A percentile compares a stretch with the other conserved stretches of the same genome.
These are phyloP conservation scores for Fusarium bactridioides DNA, from an alignment of 2,329 filamentous ascomycete species.

Conservation along the genomic window DNA sequence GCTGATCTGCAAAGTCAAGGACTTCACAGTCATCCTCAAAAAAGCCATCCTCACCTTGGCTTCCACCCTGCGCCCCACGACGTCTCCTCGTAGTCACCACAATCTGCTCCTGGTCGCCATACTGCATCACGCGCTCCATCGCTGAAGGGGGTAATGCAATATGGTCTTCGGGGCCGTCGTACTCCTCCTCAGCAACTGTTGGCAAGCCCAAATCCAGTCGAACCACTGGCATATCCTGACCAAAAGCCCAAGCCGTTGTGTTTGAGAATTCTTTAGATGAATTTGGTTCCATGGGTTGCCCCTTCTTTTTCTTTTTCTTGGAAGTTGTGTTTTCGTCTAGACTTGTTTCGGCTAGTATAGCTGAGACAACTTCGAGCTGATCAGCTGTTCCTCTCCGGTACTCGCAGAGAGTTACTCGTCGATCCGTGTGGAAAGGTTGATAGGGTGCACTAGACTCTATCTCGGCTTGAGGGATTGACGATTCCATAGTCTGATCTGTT, in stretches of 20 bases:
- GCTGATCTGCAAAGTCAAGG: constrained; percentile 82
- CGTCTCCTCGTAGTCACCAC: constrained; percentile 82
- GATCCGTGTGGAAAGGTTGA: constrained; percentile 94
- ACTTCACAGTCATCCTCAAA: constrained; percentile 95
- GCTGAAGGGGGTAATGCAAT: constrained; percentile 68
- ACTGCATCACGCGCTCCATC: constrained; percentile 69
- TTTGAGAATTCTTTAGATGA: constrained; percentile 25
- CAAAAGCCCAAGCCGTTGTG: constrained; percentile 64
- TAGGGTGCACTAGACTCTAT: constrained; percentile 96
- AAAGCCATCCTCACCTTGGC: constrained; percentile 75
- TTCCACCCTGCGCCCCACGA: constrained; percentile 58
- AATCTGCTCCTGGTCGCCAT: constrained; percentile 76
- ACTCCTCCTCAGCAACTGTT: constrained; percentile 60
- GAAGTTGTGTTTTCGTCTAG: constrained; percentile 50
- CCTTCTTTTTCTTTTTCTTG: constrained; percentile 50
- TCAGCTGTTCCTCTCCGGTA: constrained; percentile 54
- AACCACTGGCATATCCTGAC: constrained; percentile 59
- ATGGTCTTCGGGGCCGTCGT: constrained; percentile 60
- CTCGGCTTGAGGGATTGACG: constrained; percentile 77
- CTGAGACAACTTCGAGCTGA: constrained; percentile 48
- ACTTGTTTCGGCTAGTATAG: constrained; percentile 51
- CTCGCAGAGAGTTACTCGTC: constrained; percentile 79
- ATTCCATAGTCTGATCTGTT: constrained; percentile 61
- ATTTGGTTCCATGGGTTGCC: constrained; percentile 35
- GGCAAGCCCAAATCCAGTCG: constrained; percentile 63